Evolutionary conservation across 768 basidiomycete species (phyloP), one percentile per base, ranked within the genome.

Genomic region (Sarcodon sp.): DNA sequence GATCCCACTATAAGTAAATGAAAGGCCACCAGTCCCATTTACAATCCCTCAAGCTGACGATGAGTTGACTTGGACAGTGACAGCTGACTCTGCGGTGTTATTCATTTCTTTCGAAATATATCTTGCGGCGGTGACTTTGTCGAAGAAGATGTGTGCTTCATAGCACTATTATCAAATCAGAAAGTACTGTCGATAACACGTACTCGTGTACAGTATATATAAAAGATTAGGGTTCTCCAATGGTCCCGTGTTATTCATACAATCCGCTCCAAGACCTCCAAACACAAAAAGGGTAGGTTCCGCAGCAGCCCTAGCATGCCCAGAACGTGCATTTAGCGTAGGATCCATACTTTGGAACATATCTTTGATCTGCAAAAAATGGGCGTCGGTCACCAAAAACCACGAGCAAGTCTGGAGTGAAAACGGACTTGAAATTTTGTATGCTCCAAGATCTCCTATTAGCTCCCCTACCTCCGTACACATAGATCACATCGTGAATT

Each of bases 281-380:
- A 99, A 75, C 4, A 99, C 92, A 55, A 89, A 88, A 4, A 99
- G 86, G 52, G 83, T 78, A 44, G 82, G 76, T 33, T 88, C 90
- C 60, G 87, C 82, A 9, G 89, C 81, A 6, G 93, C 90, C 91
- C 99, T 94, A n/a, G 94, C 88, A 65, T 99, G 96, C 1, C 96
- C 96, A 7, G 90, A 93, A 45, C 96, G 77, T 3, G 90, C 88
- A 36, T 73, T 82, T 0, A 96, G 96, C 13, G 89, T 78, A 13
- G 94, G 94, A 0, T 96, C 96, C 96, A 99, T 99, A 60, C 97
- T 96, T 65, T 97, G 92, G 71, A 99, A 99, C 90, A 93, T 98
- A 67, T 93, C 96, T 76, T 59, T 91, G 88, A 64, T 92, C 94
- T 97, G 61, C 33, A 43, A 39, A 39, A 46, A 35, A 8, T 50